These are phyloP conservation scores for Naganishia antarctica DNA, from an alignment of 768 basidiomycete genomes.

Conservation along the genomic window DNA sequence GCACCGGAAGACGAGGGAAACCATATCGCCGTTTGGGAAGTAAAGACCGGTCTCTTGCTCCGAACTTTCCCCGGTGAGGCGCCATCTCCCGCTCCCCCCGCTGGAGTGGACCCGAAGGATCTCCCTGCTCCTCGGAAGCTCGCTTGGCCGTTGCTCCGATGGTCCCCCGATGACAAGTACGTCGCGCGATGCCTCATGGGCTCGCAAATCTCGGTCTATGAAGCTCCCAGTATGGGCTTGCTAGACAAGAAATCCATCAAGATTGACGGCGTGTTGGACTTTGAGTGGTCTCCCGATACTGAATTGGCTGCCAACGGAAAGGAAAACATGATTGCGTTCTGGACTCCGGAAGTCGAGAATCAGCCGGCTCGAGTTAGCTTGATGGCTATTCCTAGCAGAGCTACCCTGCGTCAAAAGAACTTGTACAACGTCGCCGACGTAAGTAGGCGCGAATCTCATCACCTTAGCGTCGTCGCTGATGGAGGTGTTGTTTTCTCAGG, in stretches of 20 bases:
- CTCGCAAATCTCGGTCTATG: conserved; percentile 92
- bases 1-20: conserved; percentile 87
- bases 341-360: conserved; percentile 94
- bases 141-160: conserved; percentile 87
- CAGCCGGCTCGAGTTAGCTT: conserved; percentile 96
- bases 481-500: conserved; percentile 54
- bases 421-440: conserved; percentile 97
- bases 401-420: conserved; percentile 85
- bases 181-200: conserved; percentile 83
- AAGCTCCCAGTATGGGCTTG: conserved; percentile 86
- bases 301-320: conserved; percentile 62
- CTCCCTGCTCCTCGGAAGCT: conserved; percentile 51
- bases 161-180: conserved; percentile 94
- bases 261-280: conserved; percentile 94
- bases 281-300: conserved; percentile 97
- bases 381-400: conserved; percentile 77
- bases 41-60: conserved; percentile 84
- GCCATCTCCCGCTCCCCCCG: conserved; percentile 22
- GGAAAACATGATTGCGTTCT: conserved; percentile 93
- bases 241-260: conserved; percentile 95
- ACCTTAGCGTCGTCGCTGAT: not conserved
- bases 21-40: conserved; percentile 96
- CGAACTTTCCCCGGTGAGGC: conserved; percentile 71
- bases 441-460: conserved; percentile 43
- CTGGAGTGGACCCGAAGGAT: conserved; percentile 52